phyloP scores from a whole-genome alignment of 2,329 filamentous ascomycete genomes.

The Neonectria faginata region DNA sequence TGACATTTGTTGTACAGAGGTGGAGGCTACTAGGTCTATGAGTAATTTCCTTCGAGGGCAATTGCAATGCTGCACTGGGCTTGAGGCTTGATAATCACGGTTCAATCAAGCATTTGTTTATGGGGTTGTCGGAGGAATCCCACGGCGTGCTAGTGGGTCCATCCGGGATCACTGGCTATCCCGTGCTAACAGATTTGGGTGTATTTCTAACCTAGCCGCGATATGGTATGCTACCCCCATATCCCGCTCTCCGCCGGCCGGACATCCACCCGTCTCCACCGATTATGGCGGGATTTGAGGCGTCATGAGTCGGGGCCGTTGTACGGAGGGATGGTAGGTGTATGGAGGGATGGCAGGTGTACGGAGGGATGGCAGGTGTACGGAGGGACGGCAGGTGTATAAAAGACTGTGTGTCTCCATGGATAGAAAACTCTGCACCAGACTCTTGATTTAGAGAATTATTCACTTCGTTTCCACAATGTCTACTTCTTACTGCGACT shows the following conservation, averaged over 20 bases:
- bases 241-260: conserved; percentile 30
- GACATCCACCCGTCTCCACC: conserved; percentile 27
- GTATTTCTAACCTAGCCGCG: not conserved
- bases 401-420: not conserved
- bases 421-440: not conserved
- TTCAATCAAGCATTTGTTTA: not conserved
- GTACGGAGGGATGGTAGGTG: not conserved
- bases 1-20: not conserved
- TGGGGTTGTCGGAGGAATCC: conserved; percentile 16
- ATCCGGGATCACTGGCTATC: conserved; percentile 23
- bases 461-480: conserved; percentile 1
- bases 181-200: conserved; percentile 15
- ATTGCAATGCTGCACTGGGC: not conserved
- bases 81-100: conserved; percentile 10
- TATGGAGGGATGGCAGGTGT: too few relatives aligned
- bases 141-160: not conserved
- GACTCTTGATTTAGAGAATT: not conserved
- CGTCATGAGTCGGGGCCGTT: not conserved
- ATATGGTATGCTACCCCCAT: not conserved
- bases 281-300: not conserved
- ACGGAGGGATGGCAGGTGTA: not conserved
- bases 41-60: too few relatives aligned
- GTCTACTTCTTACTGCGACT: conserved; percentile 32
- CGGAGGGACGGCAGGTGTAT: not conserved
- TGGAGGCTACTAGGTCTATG: too few relatives aligned